Evolutionary conservation across 2,329 filamentous ascomycete species (phyloP).

Genomic region (Meredithiella fracta): DNA sequence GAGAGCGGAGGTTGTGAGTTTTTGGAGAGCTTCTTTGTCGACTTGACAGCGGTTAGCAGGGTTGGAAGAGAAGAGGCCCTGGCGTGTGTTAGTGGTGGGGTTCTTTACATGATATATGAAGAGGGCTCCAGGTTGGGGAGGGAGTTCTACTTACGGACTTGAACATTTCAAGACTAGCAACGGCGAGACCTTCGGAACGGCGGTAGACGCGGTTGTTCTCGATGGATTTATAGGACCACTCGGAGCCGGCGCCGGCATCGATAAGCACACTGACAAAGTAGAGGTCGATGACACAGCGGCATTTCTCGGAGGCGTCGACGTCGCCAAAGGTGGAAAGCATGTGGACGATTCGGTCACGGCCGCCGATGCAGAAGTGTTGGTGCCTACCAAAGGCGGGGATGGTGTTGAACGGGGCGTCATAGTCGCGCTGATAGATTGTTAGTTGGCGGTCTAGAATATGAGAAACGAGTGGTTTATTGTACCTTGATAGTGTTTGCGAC

Average conservation of each 20-base stretch:
- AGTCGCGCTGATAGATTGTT: slow-evolving; percentile 31
- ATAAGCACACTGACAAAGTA: slow-evolving; percentile 68
- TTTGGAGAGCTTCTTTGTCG: slow-evolving; percentile 63
- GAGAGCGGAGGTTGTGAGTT: slow-evolving; percentile 56
- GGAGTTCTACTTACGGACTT: slow-evolving; percentile 51
- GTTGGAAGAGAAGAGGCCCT: slow-evolving; percentile 75
- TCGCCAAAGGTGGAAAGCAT: slow-evolving; percentile 52
- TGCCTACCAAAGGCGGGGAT: slow-evolving; percentile 81
- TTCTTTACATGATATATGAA: neutral
- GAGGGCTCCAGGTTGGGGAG: neutral
- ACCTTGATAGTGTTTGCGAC: slow-evolving; percentile 94
- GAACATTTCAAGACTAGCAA: slow-evolving; percentile 74
- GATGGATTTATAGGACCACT: slow-evolving; percentile 84
- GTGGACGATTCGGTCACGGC: slow-evolving; percentile 54
- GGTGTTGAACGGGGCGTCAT: slow-evolving; percentile 35
- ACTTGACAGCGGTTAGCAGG: slow-evolving; percentile 71
- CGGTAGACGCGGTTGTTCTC: slow-evolving; percentile 71
- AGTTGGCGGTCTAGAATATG: neutral
- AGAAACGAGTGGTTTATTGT: slow-evolving; percentile 19
- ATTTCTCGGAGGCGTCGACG: slow-evolving; percentile 56
- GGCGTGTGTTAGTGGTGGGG: neutral
- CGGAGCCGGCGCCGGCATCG: slow-evolving; percentile 75
- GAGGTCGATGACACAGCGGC: slow-evolving; percentile 58
- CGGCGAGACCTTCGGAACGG: slow-evolving; percentile 76
- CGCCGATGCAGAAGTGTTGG: slow-evolving; percentile 73